Percentiles rank a stretch among this genome's conserved stretches.
These are phyloP conservation scores for Chamaecyparis obtusa DNA, from an alignment of 75 land plant species.

Conservation along the genomic window DNA sequence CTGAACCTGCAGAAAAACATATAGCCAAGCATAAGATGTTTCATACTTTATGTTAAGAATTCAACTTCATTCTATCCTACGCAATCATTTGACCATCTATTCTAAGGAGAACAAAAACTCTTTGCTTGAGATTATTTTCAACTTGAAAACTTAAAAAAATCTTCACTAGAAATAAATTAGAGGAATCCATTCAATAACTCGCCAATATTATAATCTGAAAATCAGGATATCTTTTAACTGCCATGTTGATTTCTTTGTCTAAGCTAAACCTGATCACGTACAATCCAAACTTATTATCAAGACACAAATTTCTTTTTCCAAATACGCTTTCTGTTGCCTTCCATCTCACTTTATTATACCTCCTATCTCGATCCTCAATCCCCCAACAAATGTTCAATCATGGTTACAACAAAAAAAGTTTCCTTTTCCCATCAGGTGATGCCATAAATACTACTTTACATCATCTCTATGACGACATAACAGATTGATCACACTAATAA, in stretches of 20 bases:
- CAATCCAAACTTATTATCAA: neutral
- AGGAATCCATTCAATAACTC: neutral
- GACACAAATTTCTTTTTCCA: neutral
- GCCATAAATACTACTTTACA: too few relatives aligned
- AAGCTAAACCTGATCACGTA: neutral
- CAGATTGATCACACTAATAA: too few relatives aligned
- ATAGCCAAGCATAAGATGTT: neutral
- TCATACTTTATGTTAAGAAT: neutral
- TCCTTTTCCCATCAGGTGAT: too few relatives aligned
- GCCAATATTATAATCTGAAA: neutral
- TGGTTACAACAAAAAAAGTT: too few relatives aligned
- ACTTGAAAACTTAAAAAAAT: neutral
- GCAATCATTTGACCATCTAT: too few relatives aligned
- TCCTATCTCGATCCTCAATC: neutral
- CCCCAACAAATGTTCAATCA: neutral
- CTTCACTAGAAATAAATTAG: neutral
- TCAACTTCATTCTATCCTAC: neutral
- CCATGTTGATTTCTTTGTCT: neutral
- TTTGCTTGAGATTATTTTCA: neutral
- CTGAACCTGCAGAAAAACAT: constrained; percentile 65
- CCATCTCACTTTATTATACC: neutral
- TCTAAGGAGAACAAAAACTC: neutral
- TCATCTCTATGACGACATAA: too few relatives aligned
- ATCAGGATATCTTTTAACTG: neutral
- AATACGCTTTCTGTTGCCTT: neutral